Evolutionary conservation across 345 rosid genomes (phyloP).

Genomic region (Geranium brycei): DNA sequence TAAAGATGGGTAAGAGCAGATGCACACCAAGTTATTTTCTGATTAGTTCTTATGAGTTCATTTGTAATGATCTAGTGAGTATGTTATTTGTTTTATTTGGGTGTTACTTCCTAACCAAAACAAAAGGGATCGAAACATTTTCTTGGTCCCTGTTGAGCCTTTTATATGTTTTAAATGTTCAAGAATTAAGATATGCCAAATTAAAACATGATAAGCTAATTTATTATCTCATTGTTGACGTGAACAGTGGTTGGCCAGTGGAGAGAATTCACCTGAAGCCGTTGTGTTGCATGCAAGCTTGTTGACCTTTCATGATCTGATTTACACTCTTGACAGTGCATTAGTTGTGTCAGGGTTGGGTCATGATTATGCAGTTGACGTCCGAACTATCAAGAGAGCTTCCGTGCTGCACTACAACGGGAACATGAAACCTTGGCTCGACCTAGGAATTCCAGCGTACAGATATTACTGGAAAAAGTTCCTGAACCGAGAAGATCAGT

Average conservation of each 20-base stretch:
- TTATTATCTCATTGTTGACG: neutral
- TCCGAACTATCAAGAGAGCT: conserved; percentile 39
- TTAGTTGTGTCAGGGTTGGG: conserved; percentile 84
- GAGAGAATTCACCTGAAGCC: conserved; percentile 36
- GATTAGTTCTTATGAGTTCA: no score
- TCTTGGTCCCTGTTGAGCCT: neutral
- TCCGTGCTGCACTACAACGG: conserved; percentile 84
- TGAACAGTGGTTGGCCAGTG: conserved; percentile 1
- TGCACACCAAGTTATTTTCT: no score
- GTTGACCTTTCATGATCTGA: conserved; percentile 61
- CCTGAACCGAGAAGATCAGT: conserved; percentile 46
- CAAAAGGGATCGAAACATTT: neutral
- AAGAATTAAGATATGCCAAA: neutral
- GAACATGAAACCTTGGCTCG: conserved; percentile 98
- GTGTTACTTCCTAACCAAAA: neutral
- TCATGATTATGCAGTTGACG: conserved; percentile 42
- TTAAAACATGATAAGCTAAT: neutral
- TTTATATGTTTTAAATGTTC: no score
- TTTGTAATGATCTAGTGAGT: no score
- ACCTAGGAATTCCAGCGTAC: conserved; percentile 73
- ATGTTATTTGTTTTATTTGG: neutral
- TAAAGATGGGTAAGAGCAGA: neutral
- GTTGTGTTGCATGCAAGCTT: conserved; percentile 52
- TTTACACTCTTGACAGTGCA: conserved; percentile 41
- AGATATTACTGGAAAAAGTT: conserved; percentile 56